Evolutionary conservation across 2,329 filamentous ascomycete genomes (phyloP).

Genomic region (Neoarthrinium moseri): DNA sequence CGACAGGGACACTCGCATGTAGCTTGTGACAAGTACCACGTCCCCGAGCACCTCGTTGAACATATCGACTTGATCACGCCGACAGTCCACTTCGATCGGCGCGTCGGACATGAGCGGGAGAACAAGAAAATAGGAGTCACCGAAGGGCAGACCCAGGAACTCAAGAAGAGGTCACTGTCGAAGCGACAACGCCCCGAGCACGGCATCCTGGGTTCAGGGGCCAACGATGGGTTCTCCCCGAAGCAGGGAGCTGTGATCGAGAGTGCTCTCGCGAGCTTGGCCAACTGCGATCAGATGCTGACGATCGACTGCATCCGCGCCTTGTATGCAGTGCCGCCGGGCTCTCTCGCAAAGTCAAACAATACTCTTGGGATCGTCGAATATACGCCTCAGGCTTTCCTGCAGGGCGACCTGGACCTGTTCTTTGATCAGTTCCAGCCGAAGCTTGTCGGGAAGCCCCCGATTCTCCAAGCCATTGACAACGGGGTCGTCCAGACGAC

Average conservation of each 20-base stretch:
- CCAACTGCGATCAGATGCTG: slow-evolving; percentile 51
- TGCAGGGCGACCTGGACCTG: slow-evolving; percentile 46
- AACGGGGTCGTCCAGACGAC: slow-evolving; percentile 31
- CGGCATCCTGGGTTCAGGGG: slow-evolving; percentile 24
- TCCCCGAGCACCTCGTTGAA: slow-evolving; percentile 33
- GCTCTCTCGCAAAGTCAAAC: slow-evolving; percentile 23
- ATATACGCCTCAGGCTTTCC: slow-evolving; percentile 52
- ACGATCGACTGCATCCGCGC: slow-evolving; percentile 55
- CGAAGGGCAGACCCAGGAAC: slow-evolving; percentile 19
- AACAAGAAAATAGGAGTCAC: slow-evolving; percentile 20
- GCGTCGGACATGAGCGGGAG: slow-evolving; percentile 46
- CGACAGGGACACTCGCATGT: slow-evolving; percentile 32
- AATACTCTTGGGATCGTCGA: slow-evolving; percentile 56
- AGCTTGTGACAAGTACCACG: slow-evolving; percentile 39
- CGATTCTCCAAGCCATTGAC: slow-evolving; percentile 31
- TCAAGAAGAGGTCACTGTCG: slow-evolving; percentile 21
- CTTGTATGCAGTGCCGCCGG: slow-evolving; percentile 43
- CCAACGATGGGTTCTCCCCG: slow-evolving; percentile 20
- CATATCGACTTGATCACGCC: slow-evolving; percentile 42
- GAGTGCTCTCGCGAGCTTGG: slow-evolving; percentile 28
- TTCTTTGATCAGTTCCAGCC: slow-evolving; percentile 46
- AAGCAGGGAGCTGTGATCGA: slow-evolving; percentile 28
- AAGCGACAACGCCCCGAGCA: slow-evolving; percentile 17
- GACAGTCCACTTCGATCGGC: slow-evolving; percentile 37
- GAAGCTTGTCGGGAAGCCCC: slow-evolving; percentile 36